These are phyloP conservation scores for Neopestalotiopsis rosae DNA, from an alignment of 2,329 filamentous ascomycete genomes.

Conservation along the genomic window DNA sequence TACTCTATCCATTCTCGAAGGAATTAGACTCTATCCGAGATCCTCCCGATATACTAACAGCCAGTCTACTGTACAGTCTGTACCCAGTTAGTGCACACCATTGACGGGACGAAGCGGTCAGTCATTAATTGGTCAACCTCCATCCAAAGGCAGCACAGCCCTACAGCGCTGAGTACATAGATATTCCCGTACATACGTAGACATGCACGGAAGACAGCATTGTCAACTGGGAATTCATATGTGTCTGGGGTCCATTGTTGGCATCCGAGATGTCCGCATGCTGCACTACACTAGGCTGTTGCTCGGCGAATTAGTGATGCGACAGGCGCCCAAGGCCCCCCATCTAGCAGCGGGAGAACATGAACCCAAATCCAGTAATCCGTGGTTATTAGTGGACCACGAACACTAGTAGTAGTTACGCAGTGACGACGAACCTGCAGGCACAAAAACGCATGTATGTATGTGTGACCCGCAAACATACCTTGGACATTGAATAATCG, in stretches of 20 bases:
- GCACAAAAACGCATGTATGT: too few species aligned
- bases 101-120: background rate
- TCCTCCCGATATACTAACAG: background rate
- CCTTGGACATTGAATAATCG: too few species aligned
- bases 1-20: background rate
- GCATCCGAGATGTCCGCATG: background rate
- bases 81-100: background rate
- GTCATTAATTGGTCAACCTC: background rate
- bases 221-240: background rate
- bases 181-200: background rate
- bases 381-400: background rate
- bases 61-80: background rate
- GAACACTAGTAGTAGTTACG: background rate
- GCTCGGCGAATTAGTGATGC: background rate
- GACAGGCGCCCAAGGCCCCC: background rate
- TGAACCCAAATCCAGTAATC: too few species aligned
- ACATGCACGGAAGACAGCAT: background rate
- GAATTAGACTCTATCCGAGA: background rate
- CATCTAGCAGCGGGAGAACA: too few species aligned
- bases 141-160: background rate
- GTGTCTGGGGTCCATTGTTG: background rate
- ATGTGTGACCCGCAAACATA: background rate
- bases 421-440: background rate
- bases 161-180: too few species aligned
- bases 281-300: conserved; percentile 1